Evolutionary conservation across 805 yeast species (phyloP).

Genomic region (Yarrowia sp.): DNA sequence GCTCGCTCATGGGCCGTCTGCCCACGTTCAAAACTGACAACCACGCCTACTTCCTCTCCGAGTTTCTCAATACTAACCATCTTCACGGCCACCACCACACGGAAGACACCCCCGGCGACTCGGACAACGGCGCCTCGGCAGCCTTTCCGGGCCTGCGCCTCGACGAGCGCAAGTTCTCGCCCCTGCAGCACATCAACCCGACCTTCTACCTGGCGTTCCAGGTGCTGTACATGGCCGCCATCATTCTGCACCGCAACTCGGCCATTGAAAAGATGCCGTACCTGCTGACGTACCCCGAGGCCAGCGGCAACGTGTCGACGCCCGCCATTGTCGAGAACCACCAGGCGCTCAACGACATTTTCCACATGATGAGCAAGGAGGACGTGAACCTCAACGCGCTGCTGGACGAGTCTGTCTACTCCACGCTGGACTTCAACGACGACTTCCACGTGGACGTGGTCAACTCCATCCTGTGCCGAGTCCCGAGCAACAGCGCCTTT

Average conservation of each 20-base stretch:
- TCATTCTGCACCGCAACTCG: constrained; percentile 8
- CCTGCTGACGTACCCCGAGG: constrained; percentile 6
- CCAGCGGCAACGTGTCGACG: neutral
- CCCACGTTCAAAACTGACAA: constrained; percentile 26
- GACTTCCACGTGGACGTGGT: constrained; percentile 25
- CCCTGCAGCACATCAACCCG: constrained; percentile 25
- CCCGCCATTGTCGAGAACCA: constrained; percentile 26
- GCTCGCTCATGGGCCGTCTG: constrained; percentile 1
- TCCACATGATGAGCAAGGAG: constrained; percentile 6
- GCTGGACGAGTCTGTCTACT: constrained; percentile 14
- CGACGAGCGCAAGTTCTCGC: constrained; percentile 24
- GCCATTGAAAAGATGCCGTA: constrained; percentile 19
- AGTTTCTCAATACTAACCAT: constrained; percentile 19
- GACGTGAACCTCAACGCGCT: neutral
- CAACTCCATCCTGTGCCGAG: constrained; percentile 19
- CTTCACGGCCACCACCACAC: neutral
- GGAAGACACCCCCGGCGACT: constrained; percentile 1
- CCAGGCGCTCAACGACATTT: constrained; percentile 19
- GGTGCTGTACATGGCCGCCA: constrained; percentile 24
- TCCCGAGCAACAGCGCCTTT: constrained; percentile 18
- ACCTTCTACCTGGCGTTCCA: constrained; percentile 17
- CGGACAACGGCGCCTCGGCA: neutral
- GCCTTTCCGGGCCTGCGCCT: neutral
- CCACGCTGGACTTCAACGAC: constrained; percentile 20
- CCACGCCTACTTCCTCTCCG: constrained; percentile 23